Evolutionary conservation across 202 grass and related monocot genomes (phyloP), one percentile per base, ranked within the genome.

Genomic region (Cymbopogon flexuosus): DNA sequence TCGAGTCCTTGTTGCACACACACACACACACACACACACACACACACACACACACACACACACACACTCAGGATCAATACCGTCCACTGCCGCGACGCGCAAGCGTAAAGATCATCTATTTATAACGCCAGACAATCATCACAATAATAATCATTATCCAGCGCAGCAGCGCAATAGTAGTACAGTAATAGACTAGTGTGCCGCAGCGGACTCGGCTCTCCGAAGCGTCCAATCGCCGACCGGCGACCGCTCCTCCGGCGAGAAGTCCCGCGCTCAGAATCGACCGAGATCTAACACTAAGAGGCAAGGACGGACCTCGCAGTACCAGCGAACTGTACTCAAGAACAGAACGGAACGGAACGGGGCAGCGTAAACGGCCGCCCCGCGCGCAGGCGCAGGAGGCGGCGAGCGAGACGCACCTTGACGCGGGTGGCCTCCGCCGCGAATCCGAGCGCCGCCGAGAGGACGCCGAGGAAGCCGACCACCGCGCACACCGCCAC

Each of bases 351-450:
- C 42, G 42, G 42, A 13, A 45, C 43, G 43, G 43, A 13, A 42
- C 40, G 40, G 12, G 3, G 3, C 3, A 5, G 45, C 10, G 40
- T 10, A n/a, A 0, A 18, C 8, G n/a, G n/a, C 0, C 2, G 12
- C n/a, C n/a, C n/a, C n/a, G n/a, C n/a, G 31, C 43, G 4, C 1
- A 6, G 4, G 39, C 33, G 31, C n/a, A 16, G 33, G 65, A 0
- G 2, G 15, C 8, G 5, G 11, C 2, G 10, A 15, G 41, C 0
- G 75, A 45, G 41, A 29, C 40, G 12, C 31, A 99, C 96, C 92
- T 95, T 99, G 77, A 99, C 90, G 73, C 92, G 90, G 30, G 96
- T 99, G 22, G 71, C 96, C 71, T 99, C 92, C 21, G 96, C 96
- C 47, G 92, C 96, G 73, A 99, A 99, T 9, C 88, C 96, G 13